Percentiles rank a stretch among this genome's conserved stretches.
phyloP scores from a whole-genome alignment of 208 protist genomes.

The Leishmania martiniquensis region DNA sequence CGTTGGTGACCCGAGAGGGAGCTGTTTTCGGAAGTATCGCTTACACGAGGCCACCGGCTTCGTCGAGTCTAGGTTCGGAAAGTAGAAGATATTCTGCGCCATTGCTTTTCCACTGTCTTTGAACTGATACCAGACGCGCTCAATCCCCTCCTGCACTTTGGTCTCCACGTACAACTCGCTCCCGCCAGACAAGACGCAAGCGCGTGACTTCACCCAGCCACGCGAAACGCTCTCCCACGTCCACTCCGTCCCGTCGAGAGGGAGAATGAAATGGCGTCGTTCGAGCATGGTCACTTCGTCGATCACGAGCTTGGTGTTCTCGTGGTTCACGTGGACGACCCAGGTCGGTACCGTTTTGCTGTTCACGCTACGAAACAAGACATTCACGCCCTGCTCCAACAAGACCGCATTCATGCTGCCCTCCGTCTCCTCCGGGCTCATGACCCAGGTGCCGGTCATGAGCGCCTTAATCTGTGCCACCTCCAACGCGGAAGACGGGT shows the following conservation, averaged over 20 bases:
- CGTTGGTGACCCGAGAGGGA: conserved; percentile 18
- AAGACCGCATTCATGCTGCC: conserved; percentile 46
- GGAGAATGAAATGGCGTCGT: conserved; percentile 14
- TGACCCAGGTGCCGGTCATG: conserved; percentile 51
- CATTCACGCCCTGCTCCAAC: conserved; percentile 45
- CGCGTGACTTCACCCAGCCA: conserved; percentile 37
- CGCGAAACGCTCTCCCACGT: conserved; percentile 37
- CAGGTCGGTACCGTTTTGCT: conserved; percentile 34
- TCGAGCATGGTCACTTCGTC: conserved; percentile 33
- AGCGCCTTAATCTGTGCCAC: conserved; percentile 50
- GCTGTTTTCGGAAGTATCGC: conserved; percentile 33
- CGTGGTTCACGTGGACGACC: conserved; percentile 28
- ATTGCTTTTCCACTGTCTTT: conserved; percentile 39
- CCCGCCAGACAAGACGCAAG: conserved; percentile 46
- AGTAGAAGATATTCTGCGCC: conserved; percentile 46
- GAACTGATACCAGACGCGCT: conserved; percentile 51
- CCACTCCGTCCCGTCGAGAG: conserved; percentile 36
- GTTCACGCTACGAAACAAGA: conserved; percentile 56
- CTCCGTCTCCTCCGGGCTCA: conserved; percentile 34
- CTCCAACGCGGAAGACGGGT: conserved; percentile 33
- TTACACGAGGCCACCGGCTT: conserved; percentile 37
- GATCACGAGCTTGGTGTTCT: conserved; percentile 28
- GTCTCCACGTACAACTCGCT: conserved; percentile 54
- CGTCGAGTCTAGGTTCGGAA: conserved; percentile 9
- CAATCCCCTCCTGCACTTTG: conserved; percentile 32